phyloP scores from a whole-genome alignment of 768 basidiomycete species.

The Gloeopeniophorella convolvens region DNA sequence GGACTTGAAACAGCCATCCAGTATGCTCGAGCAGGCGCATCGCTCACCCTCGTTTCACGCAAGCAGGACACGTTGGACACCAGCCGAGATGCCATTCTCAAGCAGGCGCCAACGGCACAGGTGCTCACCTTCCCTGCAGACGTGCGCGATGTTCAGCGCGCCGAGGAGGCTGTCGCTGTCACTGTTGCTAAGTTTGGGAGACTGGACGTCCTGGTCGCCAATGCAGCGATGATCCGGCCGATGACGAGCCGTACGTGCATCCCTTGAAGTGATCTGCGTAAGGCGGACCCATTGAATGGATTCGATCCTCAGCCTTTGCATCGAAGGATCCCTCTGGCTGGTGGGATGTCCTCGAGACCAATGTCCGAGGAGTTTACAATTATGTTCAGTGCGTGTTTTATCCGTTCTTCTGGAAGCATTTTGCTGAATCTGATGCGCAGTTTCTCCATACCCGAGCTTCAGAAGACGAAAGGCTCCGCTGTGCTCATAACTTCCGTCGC shows the following conservation, averaged over 20 bases:
- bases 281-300: not conserved
- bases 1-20: slow-evolving; percentile 24
- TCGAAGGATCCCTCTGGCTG: not conserved
- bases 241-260: not conserved
- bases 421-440: not conserved
- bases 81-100: not conserved
- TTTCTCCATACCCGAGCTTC: not conserved
- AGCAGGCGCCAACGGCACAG: not conserved
- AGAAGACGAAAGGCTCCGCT: slow-evolving; percentile 1
- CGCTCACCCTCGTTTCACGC: slow-evolving; percentile 7
- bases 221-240: not conserved
- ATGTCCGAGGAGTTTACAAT: slow-evolving; percentile 5
- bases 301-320: not conserved
- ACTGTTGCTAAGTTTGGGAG: not conserved
- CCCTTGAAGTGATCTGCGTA: not conserved
- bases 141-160: not conserved
- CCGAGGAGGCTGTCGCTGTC: not conserved
- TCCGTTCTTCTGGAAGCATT: too few species aligned
- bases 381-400: slow-evolving; percentile 7
- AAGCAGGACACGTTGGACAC: slow-evolving; percentile 4
- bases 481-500: not conserved
- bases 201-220: not conserved
- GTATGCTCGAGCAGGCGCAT: not conserved
- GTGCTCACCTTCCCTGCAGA: not conserved
- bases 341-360: slow-evolving; percentile 5